Percentiles rank a stretch among this genome's conserved stretches.
These are phyloP conservation scores for Leishmania mexicana DNA, from an alignment of 208 protist species.

Conservation along the genomic window DNA sequence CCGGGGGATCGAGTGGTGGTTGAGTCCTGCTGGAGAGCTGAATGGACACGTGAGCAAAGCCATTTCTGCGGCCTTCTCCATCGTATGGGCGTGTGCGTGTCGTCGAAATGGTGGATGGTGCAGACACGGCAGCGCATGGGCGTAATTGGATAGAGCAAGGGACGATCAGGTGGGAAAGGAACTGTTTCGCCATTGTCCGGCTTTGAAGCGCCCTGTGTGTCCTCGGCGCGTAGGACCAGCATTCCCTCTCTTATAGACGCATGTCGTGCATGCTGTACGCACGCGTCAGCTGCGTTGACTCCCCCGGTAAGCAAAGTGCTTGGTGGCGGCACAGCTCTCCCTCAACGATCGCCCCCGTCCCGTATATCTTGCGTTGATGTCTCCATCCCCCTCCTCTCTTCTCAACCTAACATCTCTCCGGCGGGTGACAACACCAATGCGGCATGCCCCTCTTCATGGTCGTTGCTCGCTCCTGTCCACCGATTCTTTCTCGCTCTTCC, in stretches of 20 bases:
- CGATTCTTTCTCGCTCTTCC: no score
- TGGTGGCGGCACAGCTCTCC: neutral
- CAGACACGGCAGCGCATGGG: neutral
- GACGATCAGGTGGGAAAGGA: neutral
- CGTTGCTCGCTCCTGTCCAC: neutral
- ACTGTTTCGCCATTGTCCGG: neutral
- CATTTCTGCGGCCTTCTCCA: neutral
- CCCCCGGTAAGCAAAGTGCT: neutral
- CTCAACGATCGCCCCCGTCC: neutral
- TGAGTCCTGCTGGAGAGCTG: no score
- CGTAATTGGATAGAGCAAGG: neutral
- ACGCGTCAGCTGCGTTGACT: neutral
- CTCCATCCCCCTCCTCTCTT: neutral
- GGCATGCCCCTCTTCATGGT: neutral
- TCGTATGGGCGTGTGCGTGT: neutral
- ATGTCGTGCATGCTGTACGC: neutral
- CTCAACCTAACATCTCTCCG: neutral
- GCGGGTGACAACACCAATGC: neutral
- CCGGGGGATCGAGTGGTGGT: neutral
- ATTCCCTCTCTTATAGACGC: neutral
- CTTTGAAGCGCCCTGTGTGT: neutral
- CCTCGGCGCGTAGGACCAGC: neutral
- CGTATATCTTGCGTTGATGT: neutral
- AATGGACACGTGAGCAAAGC: neutral
- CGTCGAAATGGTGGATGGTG: neutral